Evolutionary conservation across 495 filamentous ascomycete genomes (phyloP).

Genomic region (Neurospora sp.): DNA sequence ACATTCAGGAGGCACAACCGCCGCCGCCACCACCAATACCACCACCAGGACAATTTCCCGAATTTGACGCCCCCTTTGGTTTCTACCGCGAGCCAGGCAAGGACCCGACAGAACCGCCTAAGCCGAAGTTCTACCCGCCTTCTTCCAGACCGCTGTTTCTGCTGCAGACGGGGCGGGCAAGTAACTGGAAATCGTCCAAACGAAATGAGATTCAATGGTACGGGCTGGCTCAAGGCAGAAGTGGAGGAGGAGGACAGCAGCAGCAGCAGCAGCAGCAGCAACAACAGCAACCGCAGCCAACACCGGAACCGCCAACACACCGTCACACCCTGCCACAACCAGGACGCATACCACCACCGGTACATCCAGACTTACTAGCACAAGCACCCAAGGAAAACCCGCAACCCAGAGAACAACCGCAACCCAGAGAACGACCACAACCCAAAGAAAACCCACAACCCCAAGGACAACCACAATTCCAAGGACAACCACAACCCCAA

Average conservation of each 20-base stretch:
- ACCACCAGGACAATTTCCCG: not conserved
- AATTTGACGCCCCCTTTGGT: not conserved
- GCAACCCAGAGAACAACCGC: not conserved
- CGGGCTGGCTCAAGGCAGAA: not conserved
- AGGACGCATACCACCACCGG: too few relatives aligned
- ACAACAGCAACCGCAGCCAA: not conserved
- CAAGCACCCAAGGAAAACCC: not conserved
- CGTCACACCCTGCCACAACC: too few relatives aligned
- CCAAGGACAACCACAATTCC: not conserved
- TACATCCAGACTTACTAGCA: too few relatives aligned
- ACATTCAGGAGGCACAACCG: not conserved
- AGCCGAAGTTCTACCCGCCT: not conserved
- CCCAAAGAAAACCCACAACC: not conserved
- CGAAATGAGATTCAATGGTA: not conserved
- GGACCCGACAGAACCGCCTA: not conserved
- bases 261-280: not conserved
- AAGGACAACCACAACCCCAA: not conserved
- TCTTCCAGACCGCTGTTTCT: not conserved
- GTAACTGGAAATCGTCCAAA: not conserved
- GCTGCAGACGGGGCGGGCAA: not conserved
- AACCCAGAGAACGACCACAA: not conserved
- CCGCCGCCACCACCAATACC: not conserved
- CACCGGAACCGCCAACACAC: too few relatives aligned
- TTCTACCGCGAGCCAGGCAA: not conserved
- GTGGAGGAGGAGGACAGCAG: not conserved